phyloP scores from a whole-genome alignment of 31 red algal genomes.

The Asparagopsis taxiformis region DNA sequence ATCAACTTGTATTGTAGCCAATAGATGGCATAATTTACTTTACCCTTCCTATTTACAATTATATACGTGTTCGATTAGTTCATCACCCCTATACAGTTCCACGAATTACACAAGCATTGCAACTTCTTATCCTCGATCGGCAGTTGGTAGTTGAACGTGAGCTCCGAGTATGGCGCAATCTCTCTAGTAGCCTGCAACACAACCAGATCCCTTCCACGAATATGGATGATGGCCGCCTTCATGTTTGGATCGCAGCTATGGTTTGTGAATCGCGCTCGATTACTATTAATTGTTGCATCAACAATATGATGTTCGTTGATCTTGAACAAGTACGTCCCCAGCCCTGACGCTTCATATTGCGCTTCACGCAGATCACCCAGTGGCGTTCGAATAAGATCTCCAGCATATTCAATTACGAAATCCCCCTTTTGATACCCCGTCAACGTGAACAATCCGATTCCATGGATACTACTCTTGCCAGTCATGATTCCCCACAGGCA shows the following conservation, averaged over 20 bases:
- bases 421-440: constrained; percentile 68
- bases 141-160: constrained; percentile 92
- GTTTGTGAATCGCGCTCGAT: constrained; percentile 93
- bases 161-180: constrained; percentile 57
- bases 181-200: constrained; percentile 54
- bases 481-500: constrained; percentile 58
- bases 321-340: constrained; percentile 93
- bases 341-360: constrained; percentile 64
- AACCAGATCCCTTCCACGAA: constrained; percentile 68
- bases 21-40: too few relatives aligned
- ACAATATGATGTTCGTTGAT: constrained; percentile 82
- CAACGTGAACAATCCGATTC: constrained; percentile 83
- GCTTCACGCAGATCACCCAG: constrained; percentile 82
- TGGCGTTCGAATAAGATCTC: constrained; percentile 81
- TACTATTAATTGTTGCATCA: constrained; percentile 91
- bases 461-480: constrained; percentile 76
- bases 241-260: constrained; percentile 92
- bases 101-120: constrained; percentile 48
- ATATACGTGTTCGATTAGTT: constrained; percentile 24
- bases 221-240: constrained; percentile 51
- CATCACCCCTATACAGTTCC: constrained; percentile 67
- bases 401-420: constrained; percentile 94
- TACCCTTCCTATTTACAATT: background rate
- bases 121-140: constrained; percentile 67
- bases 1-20: background rate